Conservation (phyloP, 1,284 basidiomycete genomes). For the Fomitopsis betulina region DNA sequence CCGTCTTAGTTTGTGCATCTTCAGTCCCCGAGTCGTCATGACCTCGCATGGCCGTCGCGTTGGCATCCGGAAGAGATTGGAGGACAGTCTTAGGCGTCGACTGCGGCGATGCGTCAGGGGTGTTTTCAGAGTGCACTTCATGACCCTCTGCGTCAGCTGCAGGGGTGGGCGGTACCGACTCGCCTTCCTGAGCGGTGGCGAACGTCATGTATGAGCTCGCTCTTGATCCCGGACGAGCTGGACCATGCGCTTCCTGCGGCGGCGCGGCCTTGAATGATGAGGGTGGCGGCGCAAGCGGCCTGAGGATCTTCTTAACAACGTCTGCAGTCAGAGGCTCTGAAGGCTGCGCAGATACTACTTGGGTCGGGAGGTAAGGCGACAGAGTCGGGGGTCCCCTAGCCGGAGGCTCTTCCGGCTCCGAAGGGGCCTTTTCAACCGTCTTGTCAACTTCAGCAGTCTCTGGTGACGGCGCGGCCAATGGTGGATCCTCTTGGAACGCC, state of each 20-base stretch:
- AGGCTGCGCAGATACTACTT: not conserved
- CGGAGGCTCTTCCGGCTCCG: not conserved
- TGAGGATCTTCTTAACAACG: conserved; percentile 4
- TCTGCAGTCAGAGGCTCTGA: conserved; percentile 3
- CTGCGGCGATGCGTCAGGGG: not conserved
- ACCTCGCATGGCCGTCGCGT: not conserved
- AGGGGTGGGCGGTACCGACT: conserved; percentile 12
- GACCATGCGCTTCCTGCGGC: conserved; percentile 11
- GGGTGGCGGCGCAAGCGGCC: conserved; percentile 16
- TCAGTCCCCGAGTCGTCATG: not conserved
- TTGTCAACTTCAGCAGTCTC: not conserved
- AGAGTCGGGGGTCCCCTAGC: not conserved
- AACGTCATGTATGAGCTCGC: conserved; percentile 29
- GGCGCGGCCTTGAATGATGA: conserved; percentile 24
- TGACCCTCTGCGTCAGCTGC: conserved; percentile 7
- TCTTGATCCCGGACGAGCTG: conserved; percentile 22
- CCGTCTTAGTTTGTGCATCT: not conserved
- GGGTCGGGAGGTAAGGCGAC: not conserved
- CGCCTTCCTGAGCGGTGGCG: conserved; percentile 27
- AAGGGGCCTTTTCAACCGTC: not conserved
- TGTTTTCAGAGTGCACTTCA: not conserved
- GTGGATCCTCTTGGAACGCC: not conserved
- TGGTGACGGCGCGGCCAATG: not conserved
- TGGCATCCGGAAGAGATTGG: not conserved
- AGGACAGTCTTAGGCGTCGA: not conserved